These are phyloP conservation scores for Suhomyces bokatorum DNA, from an alignment of 1,139 yeast species.

Conservation along the genomic window DNA sequence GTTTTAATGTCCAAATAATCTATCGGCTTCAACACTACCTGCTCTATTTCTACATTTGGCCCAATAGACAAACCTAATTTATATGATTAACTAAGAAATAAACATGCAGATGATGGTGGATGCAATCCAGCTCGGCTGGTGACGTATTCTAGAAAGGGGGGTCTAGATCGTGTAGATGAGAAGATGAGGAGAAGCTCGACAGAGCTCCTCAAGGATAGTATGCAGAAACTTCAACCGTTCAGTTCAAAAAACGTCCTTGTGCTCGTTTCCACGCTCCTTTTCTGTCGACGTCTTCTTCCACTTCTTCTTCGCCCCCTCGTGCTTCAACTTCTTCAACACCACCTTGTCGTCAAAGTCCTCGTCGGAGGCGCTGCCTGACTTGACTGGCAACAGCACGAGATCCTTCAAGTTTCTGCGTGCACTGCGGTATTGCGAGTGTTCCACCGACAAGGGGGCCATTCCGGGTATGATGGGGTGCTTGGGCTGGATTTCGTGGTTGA, in stretches of 20 bases:
- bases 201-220: too few relatives aligned
- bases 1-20: too few relatives aligned
- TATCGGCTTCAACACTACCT: too few relatives aligned
- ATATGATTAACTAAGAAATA: constrained; percentile 1
- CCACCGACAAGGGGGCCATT: constrained; percentile 47
- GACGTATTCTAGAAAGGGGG: neutral
- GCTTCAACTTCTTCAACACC: constrained; percentile 8
- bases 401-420: constrained; percentile 1
- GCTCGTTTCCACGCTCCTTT: constrained; percentile 2
- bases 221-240: too few relatives aligned
- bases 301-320: constrained; percentile 11
- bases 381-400: constrained; percentile 9
- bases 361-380: constrained; percentile 10
- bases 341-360: constrained; percentile 10
- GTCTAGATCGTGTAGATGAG: too few relatives aligned
- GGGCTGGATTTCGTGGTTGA: constrained; percentile 31
- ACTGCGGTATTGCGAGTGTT: constrained; percentile 6
- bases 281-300: constrained; percentile 13
- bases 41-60: neutral
- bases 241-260: neutral
- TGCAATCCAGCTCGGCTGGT: constrained; percentile 8
- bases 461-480: constrained; percentile 46
- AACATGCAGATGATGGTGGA: constrained; percentile 2
- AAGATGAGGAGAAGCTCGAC: too few relatives aligned
- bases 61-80: constrained; percentile 1